Base-by-base conservation (phyloP, 2,329 filamentous ascomycete genomes). In the Fusarium nodosum region DNA sequence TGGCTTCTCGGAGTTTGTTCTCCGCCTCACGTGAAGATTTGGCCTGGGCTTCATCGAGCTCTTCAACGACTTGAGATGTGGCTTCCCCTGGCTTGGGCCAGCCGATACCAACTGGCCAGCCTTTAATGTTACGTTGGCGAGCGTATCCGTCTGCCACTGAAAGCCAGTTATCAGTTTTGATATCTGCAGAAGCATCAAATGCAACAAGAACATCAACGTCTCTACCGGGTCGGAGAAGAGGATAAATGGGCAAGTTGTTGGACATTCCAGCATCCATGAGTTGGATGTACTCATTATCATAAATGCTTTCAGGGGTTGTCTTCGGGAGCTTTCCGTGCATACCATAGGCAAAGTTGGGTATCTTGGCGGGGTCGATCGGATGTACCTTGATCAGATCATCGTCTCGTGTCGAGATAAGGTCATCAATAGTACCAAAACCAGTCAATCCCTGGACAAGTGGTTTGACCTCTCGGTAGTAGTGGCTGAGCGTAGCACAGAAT, bases 221-320 rank as follows among this genome's bases (percentile, higher is more conserved):
- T 36, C 96, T 88, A 4, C 94, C 95, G 0, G 93, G 93, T 13
- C 96, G 90, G 20, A 99, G 88, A 5, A 98, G 86, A 0, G 96
- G 96, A 77, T 99, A 99, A 42, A 98, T 94, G 3, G 96, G 96
- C 11, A 99, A 84, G 76, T 99, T 99, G 78, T 99, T 98, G 69
- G 93, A 97, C 96, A 99, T 99, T 52, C 96, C 96, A 3, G 96
- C 94, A 78, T 99, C 96, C 94, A 97, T 98, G 18, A 95, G 85
- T 69, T 93, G 90, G 20, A 95, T 85, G 77, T 97, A 91, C 45
- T 90, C 85, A 16, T 85, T 86, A 20, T 88, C 83, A 73, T 92
- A 90, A 39, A 97, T 88, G 60, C 88, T 93, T 33, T 90, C 87
- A 0, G 96, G 94, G n/a, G 91, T 91, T 0, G 93, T 92, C 1